phyloP scores from a whole-genome alignment of 768 basidiomycete genomes.

The Hypholoma fasciculare region DNA sequence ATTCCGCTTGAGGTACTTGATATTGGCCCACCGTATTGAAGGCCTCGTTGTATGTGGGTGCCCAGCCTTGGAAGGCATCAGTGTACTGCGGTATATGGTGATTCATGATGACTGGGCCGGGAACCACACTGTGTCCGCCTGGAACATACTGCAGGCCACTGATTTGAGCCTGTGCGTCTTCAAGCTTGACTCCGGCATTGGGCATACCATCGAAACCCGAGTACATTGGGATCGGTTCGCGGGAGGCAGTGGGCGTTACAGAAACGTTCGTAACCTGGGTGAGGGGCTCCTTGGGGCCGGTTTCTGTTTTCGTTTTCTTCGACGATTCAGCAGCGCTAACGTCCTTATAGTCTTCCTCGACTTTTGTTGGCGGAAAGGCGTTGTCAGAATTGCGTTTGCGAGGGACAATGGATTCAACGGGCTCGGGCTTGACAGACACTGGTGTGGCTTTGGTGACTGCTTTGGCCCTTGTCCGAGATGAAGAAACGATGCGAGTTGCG shows the following conservation, averaged over 20 bases:
- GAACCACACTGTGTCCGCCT: too few species aligned
- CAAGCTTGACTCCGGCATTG: neutral
- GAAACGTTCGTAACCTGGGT: neutral
- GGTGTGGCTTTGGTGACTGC: neutral
- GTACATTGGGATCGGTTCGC: neutral
- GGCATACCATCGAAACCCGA: neutral
- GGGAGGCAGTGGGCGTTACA: neutral
- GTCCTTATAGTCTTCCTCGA: neutral
- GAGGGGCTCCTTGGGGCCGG: neutral
- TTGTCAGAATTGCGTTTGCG: slow-evolving; percentile 37
- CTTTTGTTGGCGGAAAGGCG: slow-evolving; percentile 17
- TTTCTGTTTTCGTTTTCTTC: neutral
- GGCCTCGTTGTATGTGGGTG: too few species aligned
- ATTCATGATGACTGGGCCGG: too few species aligned
- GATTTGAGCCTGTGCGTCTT: too few species aligned
- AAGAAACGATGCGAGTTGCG: neutral
- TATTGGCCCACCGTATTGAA: too few species aligned
- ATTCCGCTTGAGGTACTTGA: neutral
- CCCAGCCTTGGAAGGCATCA: too few species aligned
- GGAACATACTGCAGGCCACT: too few species aligned
- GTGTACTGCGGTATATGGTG: too few species aligned
- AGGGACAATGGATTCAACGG: slow-evolving; percentile 27
- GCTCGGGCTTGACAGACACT: slow-evolving; percentile 27
- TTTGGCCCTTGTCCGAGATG: neutral
- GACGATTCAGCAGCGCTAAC: neutral